A percentile compares a stretch with the other conserved stretches of the same genome.
These are phyloP conservation scores for Sphaerulina populicola DNA, from an alignment of 2,329 filamentous ascomycete genomes.

Conservation along the genomic window DNA sequence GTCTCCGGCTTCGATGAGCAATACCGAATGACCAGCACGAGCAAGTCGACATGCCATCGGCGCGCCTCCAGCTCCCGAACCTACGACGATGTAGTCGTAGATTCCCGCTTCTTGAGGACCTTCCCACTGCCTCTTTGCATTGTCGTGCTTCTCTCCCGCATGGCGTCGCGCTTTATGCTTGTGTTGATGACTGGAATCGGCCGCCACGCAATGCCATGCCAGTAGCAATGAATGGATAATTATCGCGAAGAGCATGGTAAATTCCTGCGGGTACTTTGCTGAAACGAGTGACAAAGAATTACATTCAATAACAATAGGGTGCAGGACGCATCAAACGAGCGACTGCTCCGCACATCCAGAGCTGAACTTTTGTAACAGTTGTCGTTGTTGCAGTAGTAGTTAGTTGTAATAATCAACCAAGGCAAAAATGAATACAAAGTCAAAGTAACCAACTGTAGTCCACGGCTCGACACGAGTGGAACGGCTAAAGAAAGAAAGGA, in stretches of 20 bases:
- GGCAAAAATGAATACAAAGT: too few relatives aligned
- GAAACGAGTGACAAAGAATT: not conserved
- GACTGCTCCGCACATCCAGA: too few relatives aligned
- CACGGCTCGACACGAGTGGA: too few relatives aligned
- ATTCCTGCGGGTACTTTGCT: not conserved
- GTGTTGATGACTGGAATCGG: not conserved
- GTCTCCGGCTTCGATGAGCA: slow-evolving; percentile 55
- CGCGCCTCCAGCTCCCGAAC: slow-evolving; percentile 52
- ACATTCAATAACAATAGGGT: too few relatives aligned
- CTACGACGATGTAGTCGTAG: slow-evolving; percentile 58
- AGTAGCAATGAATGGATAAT: not conserved
- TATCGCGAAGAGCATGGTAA: not conserved
- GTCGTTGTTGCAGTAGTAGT: too few relatives aligned
- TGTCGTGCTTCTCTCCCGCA: not conserved
- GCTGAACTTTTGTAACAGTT: too few relatives aligned
- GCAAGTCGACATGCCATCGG: slow-evolving; percentile 53
- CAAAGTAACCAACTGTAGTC: too few relatives aligned
- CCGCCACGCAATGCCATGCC: not conserved
- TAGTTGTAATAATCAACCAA: too few relatives aligned
- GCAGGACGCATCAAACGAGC: too few relatives aligned
- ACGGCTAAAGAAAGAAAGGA: too few relatives aligned
- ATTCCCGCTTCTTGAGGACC: not conserved
- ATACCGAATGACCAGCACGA: slow-evolving; percentile 50
- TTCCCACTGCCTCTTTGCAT: not conserved
- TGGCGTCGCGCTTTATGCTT: not conserved